Evolutionary conservation across 2,329 filamentous ascomycete species (phyloP), one percentile per base, ranked within the genome.

Genomic region (Fusarium sp.): DNA sequence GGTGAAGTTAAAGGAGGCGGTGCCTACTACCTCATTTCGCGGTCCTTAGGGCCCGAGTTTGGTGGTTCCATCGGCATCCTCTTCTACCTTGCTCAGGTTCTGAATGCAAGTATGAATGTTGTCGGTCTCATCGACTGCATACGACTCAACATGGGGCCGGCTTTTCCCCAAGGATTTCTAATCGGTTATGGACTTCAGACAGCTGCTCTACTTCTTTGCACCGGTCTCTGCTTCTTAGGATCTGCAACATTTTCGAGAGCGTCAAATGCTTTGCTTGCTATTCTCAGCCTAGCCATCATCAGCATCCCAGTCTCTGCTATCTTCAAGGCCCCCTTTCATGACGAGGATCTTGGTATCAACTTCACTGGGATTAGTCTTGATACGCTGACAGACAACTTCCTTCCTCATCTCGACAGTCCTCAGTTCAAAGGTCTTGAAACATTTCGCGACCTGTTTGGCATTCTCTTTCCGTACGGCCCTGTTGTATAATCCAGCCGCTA

Each of bases 51-150:
- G 0, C 93, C 93, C 8, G 93, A 97, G 74, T 97, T 97, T 75
- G 93, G 93, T 26, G 93, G 93, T 17, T 93, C 92, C 2, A 96
- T 97, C 67, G 93, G 93, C 3, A 85, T 96, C 24, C 87, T 97
- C 14, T 96, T 96, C 78, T 97, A 96, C 76, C 83, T 96, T n/a
- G 92, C 93, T n/a, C 92, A 93, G 68, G 90, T 92, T 3, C 88
- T 97, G 74, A 96, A 95, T 75, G 94, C 93, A 2, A 92, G 92
- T 37, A 87, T 97, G 84, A 97, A 97, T 74, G 88, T 94, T 24
- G 92, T 96, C 43, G 93, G 93, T 81, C 83, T 97, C 45, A 87
- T 97, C 67, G 92, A 96, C 79, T 96, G 92, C 73, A 84, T 96
- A 57, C 88, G 88, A 52, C 85, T 94, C 65, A 94, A 94, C 71